A percentile compares a stretch with the other conserved stretches of the same genome.
phyloP scores from a whole-genome alignment of 495 filamentous ascomycete genomes.

The Aspergillus asperescens region DNA sequence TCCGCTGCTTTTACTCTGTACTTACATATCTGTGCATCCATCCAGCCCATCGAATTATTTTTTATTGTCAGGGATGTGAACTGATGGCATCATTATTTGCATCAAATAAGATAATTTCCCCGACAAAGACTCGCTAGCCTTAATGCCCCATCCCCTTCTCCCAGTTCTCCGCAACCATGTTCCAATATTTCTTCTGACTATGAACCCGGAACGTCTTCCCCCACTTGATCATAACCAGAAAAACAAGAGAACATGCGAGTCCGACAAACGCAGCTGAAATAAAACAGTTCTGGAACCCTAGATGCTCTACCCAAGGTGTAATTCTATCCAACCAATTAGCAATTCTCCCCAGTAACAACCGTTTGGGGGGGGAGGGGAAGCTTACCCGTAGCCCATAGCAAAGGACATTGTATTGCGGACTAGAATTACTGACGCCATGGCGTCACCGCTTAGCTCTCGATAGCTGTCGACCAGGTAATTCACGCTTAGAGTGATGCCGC shows the following conservation, averaged over 20 bases:
- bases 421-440: slow-evolving; percentile 58
- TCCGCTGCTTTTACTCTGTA: not conserved
- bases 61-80: too few species aligned
- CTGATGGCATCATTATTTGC: too few species aligned
- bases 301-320: slow-evolving; percentile 55
- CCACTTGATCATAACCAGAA: slow-evolving; percentile 52
- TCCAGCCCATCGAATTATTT: too few species aligned
- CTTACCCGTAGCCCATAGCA: slow-evolving; percentile 51
- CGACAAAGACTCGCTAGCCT: not conserved
- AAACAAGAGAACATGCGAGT: slow-evolving; percentile 48
- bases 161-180: slow-evolving; percentile 35
- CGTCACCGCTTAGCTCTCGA: slow-evolving; percentile 56
- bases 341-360: too few species aligned
- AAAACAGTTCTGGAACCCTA: slow-evolving; percentile 61
- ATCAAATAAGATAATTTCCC: not conserved
- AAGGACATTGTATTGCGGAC: slow-evolving; percentile 65
- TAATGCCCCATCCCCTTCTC: slow-evolving; percentile 40
- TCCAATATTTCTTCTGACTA: slow-evolving; percentile 41
- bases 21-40: too few species aligned
- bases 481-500: slow-evolving; percentile 55
- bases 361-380: not conserved
- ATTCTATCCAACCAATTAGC: slow-evolving; percentile 43
- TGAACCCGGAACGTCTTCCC: slow-evolving; percentile 42
- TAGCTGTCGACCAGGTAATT: slow-evolving; percentile 62
- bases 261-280: slow-evolving; percentile 57